These are phyloP conservation scores for Colletotrichum brevisporum DNA, from an alignment of 2,329 filamentous ascomycete species.

Conservation along the genomic window DNA sequence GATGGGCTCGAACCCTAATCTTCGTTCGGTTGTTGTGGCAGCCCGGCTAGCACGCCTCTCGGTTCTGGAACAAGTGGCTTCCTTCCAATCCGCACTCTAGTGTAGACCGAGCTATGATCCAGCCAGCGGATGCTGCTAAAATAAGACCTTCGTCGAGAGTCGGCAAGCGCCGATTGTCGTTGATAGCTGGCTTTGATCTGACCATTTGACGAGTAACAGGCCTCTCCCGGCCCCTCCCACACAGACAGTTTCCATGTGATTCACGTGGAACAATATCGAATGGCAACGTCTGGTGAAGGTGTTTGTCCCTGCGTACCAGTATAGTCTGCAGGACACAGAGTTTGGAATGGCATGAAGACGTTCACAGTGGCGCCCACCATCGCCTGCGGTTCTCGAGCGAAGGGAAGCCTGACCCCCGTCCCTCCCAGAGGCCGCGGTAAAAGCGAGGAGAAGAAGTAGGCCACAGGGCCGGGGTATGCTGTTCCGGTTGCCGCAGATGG, in stretches of 20 bases:
- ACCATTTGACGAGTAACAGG: no score
- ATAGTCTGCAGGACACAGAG: slow-evolving; percentile 10
- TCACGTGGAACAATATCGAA: no score
- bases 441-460: no score
- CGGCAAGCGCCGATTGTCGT: background rate
- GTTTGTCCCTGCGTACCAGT: background rate
- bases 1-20: background rate
- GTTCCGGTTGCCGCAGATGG: slow-evolving; percentile 9
- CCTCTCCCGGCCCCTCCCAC: background rate
- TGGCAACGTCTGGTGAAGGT: background rate
- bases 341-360: slow-evolving; percentile 12
- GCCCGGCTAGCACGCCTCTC: background rate
- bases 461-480: slow-evolving; percentile 9
- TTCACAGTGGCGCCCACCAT: background rate
- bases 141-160: slow-evolving; percentile 6
- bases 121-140: slow-evolving; percentile 18
- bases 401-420: background rate
- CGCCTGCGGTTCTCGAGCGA: slow-evolving; percentile 10
- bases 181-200: background rate
- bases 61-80: slow-evolving; percentile 7
- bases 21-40: slow-evolving; percentile 1
- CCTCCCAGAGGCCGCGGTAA: no score
- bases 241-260: no score
- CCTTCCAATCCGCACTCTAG: slow-evolving; percentile 19
- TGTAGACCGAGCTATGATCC: slow-evolving; percentile 12